These are phyloP conservation scores for Neurospora intermedia DNA, from an alignment of 495 filamentous ascomycete genomes.

Conservation along the genomic window DNA sequence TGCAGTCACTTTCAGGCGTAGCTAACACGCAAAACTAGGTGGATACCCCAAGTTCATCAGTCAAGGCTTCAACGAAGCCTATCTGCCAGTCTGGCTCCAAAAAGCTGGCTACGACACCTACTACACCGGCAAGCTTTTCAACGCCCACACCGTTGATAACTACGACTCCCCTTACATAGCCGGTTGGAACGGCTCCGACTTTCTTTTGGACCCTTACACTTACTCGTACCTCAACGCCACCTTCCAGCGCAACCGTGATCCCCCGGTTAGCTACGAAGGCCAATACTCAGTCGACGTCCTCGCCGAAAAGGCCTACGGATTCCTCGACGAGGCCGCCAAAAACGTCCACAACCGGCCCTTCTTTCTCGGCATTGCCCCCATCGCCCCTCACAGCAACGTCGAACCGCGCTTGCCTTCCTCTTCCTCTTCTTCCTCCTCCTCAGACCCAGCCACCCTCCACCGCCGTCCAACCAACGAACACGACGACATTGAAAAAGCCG, in stretches of 20 bases:
- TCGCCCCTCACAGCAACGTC: constrained; percentile 55
- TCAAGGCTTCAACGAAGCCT: constrained; percentile 55
- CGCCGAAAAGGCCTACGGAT: constrained; percentile 47
- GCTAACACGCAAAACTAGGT: constrained; percentile 25
- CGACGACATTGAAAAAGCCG: constrained; percentile 7
- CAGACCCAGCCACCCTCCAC: neutral
- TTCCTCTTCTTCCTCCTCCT: neutral
- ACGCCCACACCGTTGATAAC: constrained; percentile 47
- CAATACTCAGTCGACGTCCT: constrained; percentile 53
- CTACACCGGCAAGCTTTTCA: constrained; percentile 66
- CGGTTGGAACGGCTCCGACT: constrained; percentile 52
- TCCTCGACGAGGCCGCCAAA: constrained; percentile 50
- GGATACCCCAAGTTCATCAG: constrained; percentile 61
- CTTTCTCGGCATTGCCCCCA: constrained; percentile 56
- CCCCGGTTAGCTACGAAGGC: constrained; percentile 46
- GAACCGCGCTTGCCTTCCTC: neutral
- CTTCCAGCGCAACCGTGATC: constrained; percentile 52
- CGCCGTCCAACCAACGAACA: neutral
- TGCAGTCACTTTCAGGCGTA: neutral
- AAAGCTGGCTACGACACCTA: constrained; percentile 60
- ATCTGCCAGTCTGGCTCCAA: constrained; percentile 61
- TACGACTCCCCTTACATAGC: constrained; percentile 46
- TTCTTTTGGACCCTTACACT: constrained; percentile 61
- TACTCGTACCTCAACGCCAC: constrained; percentile 60
- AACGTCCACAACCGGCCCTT: constrained; percentile 42